Base-by-base conservation (phyloP, 805 yeast genomes). In the Tanozyma kutaoensis region DNA sequence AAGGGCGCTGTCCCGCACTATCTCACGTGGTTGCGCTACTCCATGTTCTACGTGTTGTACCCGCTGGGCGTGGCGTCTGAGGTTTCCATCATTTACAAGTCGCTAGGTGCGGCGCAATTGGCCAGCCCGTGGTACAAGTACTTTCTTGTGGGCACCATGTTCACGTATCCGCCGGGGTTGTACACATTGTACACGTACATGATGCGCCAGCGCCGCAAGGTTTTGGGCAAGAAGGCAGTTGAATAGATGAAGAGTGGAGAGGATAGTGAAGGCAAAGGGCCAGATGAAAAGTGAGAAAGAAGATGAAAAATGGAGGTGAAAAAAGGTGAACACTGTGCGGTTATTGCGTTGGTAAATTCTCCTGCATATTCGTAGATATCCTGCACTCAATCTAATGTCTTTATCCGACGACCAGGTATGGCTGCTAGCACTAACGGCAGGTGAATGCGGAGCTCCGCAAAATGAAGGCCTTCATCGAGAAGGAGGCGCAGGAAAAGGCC, bases 401-500 rank as follows among this genome's bases (percentile, higher is more conserved):
- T 45, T 48, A 35, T 40, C 53, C 19, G 53, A 48, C 38, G 53
- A 46, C 28, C 51, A 48, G 39, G 53, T 47, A 47, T 28, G 52
- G 45, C n/a, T 8, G 11, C 21, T 2, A 15, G 16, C 11, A 17
- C 8, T 15, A 5, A n/a, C 8, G 10, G 5, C 30, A 86, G 85
- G 97, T 88, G 42, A 85, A 79, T 48, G 84, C 84, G 43, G 98
- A 91, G 66, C 80, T 91, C 57, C 76, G 76, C 54, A 91, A 91
- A 67, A 91, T 91, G 96, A 94, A 88, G 53, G 86, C 93, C 50
- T 91, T 91, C 75, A 91, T 91, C 70, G 82, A 79, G 62, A 91
- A 88, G 71, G 99, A 91, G 63, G 99, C 99, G 22, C 93, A 86
- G 47, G 99, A 91, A 57, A 91, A 91, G 63, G 95, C 97, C 40